phyloP scores from a whole-genome alignment of 1,139 yeast species.

The Barnettozyma hawaiiensis region DNA sequence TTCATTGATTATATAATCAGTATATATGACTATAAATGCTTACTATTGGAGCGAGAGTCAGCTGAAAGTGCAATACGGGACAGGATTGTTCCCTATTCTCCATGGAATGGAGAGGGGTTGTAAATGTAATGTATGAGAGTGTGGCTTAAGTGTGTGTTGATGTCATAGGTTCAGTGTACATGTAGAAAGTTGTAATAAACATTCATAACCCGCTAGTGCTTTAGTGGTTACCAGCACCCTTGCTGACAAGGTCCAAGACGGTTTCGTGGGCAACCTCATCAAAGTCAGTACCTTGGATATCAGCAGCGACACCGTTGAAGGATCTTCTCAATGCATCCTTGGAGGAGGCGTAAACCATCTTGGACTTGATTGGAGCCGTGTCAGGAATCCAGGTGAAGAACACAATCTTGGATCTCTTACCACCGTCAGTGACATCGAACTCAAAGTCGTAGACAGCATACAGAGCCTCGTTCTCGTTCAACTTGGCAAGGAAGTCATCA shows the following conservation, averaged over 20 bases:
- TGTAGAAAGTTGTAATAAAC: background rate
- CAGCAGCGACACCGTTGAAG: constrained; percentile 88
- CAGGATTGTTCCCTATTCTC: too few relatives aligned
- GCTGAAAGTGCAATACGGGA: too few relatives aligned
- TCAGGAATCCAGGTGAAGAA: constrained; percentile 98
- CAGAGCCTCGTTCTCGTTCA: constrained; percentile 95
- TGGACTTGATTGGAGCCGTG: constrained; percentile 86
- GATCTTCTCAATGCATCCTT: constrained; percentile 98
- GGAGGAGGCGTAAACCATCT: constrained; percentile 97
- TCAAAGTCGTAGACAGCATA: constrained; percentile 97
- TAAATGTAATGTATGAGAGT: too few relatives aligned
- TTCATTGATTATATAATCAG: too few relatives aligned
- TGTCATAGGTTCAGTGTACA: background rate
- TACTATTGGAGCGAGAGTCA: too few relatives aligned
- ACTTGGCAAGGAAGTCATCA: constrained; percentile 76
- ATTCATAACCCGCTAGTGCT: background rate
- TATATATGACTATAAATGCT: too few relatives aligned
- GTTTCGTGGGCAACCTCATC: constrained; percentile 94
- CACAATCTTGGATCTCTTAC: constrained; percentile 91
- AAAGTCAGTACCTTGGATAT: constrained; percentile 96
- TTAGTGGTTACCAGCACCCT: constrained; percentile 43
- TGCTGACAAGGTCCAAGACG: constrained; percentile 84
- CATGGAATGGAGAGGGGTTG: background rate
- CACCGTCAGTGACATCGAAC: constrained; percentile 88
- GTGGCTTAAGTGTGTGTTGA: too few relatives aligned